A percentile compares a stretch with the other conserved stretches of the same genome.
phyloP scores from a whole-genome alignment of 495 filamentous ascomycete species.

The Pseudoneurospora amorphoporcata region DNA sequence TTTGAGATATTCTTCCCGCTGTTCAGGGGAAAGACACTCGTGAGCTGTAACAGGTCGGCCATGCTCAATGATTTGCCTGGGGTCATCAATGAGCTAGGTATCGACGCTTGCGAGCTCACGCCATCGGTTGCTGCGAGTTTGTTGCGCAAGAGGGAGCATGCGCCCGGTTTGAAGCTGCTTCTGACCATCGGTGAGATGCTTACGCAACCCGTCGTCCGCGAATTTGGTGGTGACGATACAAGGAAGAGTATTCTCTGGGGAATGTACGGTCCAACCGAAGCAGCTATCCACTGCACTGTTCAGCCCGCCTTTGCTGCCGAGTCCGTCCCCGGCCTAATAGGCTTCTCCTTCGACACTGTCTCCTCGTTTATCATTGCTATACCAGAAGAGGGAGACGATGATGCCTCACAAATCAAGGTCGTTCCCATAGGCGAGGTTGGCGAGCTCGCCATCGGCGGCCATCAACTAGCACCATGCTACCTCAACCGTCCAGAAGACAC shows the following conservation, averaged over 20 bases:
- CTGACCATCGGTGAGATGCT: slow-evolving; percentile 87
- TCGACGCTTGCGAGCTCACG: slow-evolving; percentile 75
- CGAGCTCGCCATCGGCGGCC: slow-evolving; percentile 74
- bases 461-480: slow-evolving; percentile 70
- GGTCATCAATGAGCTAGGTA: slow-evolving; percentile 49
- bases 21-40: slow-evolving; percentile 57
- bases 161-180: slow-evolving; percentile 52
- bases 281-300: slow-evolving; percentile 58
- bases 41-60: slow-evolving; percentile 50
- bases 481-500: slow-evolving; percentile 76
- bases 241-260: slow-evolving; percentile 52
- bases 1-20: slow-evolving; percentile 85
- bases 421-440: slow-evolving; percentile 59
- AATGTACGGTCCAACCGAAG: slow-evolving; percentile 86
- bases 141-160: slow-evolving; percentile 47
- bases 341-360: slow-evolving; percentile 62
- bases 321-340: slow-evolving; percentile 56
- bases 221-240: slow-evolving; percentile 49
- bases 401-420: slow-evolving; percentile 28
- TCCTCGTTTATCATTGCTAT: slow-evolving; percentile 57
- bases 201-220: slow-evolving; percentile 55
- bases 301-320: slow-evolving; percentile 23
- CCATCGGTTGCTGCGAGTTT: slow-evolving; percentile 68
- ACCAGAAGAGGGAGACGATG: slow-evolving; percentile 3
- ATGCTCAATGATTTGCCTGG: slow-evolving; percentile 62